Base-by-base conservation (phyloP, 176 grass and related monocot genomes). In the Eleusine indica region DNA sequence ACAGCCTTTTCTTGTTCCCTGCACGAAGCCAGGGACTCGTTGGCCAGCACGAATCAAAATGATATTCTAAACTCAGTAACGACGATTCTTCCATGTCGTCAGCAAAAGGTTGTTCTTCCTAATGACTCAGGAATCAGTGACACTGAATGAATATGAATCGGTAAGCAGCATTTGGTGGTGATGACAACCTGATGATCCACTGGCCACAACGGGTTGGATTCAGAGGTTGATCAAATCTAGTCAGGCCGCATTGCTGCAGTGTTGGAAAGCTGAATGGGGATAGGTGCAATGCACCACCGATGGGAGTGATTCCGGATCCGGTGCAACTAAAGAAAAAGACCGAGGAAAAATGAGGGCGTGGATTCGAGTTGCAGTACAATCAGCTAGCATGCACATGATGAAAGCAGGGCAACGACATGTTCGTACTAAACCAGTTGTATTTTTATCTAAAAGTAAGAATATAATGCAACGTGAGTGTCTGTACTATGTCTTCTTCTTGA, bases 241-340 rank as follows among this genome's bases (percentile, higher is more conserved):
- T 87, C 79, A 76, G 29, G 65, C 7, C 30, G 62, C 83, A 82
- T 28, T 70, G 76, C 16, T 0, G 82, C 9, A 37, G 54, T 64
- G 42, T 68, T 71, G 71, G 83, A 70, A 41, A 32, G 2, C 32
- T 32, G 32, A 32, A 32, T 32, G 32, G 32, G 32, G 32, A 32
- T 32, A 32, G 32, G 32, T 32, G 32, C 19, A 53, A 52, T 62
- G 52, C 70, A 69, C 4, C 68, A 75, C 60, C n/a, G 7, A 42
- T 9, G 77, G 63, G 72, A 13, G 35, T 72, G 83, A 86, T 72
- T 89, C 78, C 28, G 83, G 58, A 77, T 89, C 78, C 28, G 83
- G 58, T 82, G 7, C 77, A 53, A 18, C 70, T 15, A 1, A 29
- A 7, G 13, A 48, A 80, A 79, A 5, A 6, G 11, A 35, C 32